Base-by-base conservation (phyloP, 2,329 filamentous ascomycete species). In the Lachnellula cervina region DNA sequence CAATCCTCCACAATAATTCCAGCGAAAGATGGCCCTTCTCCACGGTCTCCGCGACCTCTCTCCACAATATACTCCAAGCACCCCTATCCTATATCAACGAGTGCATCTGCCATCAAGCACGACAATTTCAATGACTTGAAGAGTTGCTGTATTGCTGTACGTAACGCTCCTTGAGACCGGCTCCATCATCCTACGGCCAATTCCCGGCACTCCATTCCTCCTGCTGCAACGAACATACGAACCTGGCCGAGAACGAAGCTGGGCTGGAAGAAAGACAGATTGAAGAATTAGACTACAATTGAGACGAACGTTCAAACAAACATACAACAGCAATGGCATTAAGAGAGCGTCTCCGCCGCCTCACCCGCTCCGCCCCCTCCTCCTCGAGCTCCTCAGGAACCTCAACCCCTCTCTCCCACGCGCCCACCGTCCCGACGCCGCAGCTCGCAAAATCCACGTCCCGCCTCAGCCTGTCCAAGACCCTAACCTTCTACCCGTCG, bases 301-400 rank as follows among this genome's bases (percentile, higher is more conserved):
- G 19, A 11, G 16, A 37, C 21, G n/a, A 23, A 11, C 17, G 34
- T 8, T 28, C 38, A 11, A 9, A 17, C 42, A 44, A 23, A 19
- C 19, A 53, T n/a, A 25, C 35, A 49, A n/a, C 17, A n/a, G 58
- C 42, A 44, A 62, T 62, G 60, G 45, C 54, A 25, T 28, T 62
- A 19, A 57, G 49, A 51, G 60, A 62, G 14, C 58, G 56, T 35
- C 51, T 62, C 38, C 60, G 60, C 40, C 4, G 32, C 46, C 25
- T 28, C 54, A 25, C 40, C 56, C 13, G 34, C 35, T 35, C 49
- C 50, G 17, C 46, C 43, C 34, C 46, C 48, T 35, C 17, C 50
- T 50, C 50, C 43, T 9, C 52, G 28, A 44, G 17, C 40, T 44
- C 50, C 13, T 40, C 51, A 32, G 28, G 8, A 7, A 46, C 55